Conservation (phyloP, 2,329 filamentous ascomycete genomes). For the Thermothelomyces thermophilus region DNA sequence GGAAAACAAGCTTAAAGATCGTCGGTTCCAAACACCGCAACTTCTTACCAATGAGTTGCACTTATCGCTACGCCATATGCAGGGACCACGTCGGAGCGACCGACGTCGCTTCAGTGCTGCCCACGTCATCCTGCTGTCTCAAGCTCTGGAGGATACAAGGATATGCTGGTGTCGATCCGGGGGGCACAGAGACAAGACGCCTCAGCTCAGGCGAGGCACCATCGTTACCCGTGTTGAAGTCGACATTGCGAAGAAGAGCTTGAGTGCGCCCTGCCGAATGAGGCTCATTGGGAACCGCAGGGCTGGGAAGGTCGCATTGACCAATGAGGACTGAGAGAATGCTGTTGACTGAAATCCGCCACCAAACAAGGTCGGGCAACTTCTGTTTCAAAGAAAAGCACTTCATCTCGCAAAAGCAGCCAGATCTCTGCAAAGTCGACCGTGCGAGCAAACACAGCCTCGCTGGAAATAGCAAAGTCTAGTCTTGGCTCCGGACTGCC, state of each 20-base stretch:
- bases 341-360: constrained; percentile 24
- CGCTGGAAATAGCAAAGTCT: constrained; percentile 24
- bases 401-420: constrained; percentile 1
- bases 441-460: constrained; percentile 20
- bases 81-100: too few species aligned
- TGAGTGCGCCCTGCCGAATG: constrained; percentile 5
- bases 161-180: not conserved
- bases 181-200: not conserved
- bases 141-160: too few species aligned
- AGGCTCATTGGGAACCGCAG: constrained; percentile 12
- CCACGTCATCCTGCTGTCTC: too few species aligned
- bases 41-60: too few species aligned
- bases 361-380: not conserved
- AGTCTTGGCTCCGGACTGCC: not conserved
- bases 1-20: too few species aligned
- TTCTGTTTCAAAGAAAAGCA: constrained; percentile 9
- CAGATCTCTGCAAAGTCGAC: not conserved
- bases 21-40: too few species aligned
- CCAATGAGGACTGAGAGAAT: constrained; percentile 23
- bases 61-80: too few species aligned
- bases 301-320: not conserved
- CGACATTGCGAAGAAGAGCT: not conserved
- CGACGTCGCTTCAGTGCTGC: too few species aligned
- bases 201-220: too few species aligned
- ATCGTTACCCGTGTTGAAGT: too few species aligned